These are phyloP conservation scores for Coemansia sp. DNA, from an alignment of 192 early-diverging fungal genomes.

Conservation along the genomic window DNA sequence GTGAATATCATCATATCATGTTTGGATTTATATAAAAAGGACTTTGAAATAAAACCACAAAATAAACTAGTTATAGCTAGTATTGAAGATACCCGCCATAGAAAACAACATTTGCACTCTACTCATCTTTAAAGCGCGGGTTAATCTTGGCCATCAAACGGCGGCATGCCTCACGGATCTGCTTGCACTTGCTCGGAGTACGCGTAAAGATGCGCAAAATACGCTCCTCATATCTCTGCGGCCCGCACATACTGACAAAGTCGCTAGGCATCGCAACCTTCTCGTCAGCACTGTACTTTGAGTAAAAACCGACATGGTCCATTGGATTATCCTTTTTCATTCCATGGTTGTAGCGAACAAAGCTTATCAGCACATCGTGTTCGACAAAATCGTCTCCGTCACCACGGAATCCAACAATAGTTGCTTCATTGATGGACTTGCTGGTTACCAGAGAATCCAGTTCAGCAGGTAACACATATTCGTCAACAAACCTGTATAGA, in stretches of 20 bases:
- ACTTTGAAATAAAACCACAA: too few relatives aligned
- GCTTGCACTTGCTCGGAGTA: constrained; percentile 27
- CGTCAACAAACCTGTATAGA: constrained; percentile 85
- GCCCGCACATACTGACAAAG: constrained; percentile 59
- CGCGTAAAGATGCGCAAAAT: constrained; percentile 46
- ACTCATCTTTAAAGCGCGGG: not conserved
- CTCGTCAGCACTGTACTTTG: constrained; percentile 57
- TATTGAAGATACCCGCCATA: too few relatives aligned
- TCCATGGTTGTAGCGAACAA: constrained; percentile 71
- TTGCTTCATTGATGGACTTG: constrained; percentile 51
- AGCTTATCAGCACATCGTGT: constrained; percentile 73
- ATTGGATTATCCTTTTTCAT: constrained; percentile 84
- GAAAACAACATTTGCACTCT: too few relatives aligned
- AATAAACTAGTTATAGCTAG: too few relatives aligned
- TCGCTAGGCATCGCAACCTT: constrained; percentile 67
- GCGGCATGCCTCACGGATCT: constrained; percentile 40
- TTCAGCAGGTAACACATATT: constrained; percentile 60
- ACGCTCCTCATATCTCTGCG: constrained; percentile 43
- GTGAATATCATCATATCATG: too few relatives aligned
- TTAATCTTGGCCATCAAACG: constrained; percentile 27
- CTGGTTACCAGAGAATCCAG: constrained; percentile 18
- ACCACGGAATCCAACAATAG: constrained; percentile 60
- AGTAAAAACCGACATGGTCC: constrained; percentile 76
- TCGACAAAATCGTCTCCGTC: constrained; percentile 58
- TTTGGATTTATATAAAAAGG: too few relatives aligned